A percentile compares a stretch with the other conserved stretches of the same genome.
These are phyloP conservation scores for Pelargonium cotyledonis DNA, from an alignment of 441 rosid species.

Conservation along the genomic window DNA sequence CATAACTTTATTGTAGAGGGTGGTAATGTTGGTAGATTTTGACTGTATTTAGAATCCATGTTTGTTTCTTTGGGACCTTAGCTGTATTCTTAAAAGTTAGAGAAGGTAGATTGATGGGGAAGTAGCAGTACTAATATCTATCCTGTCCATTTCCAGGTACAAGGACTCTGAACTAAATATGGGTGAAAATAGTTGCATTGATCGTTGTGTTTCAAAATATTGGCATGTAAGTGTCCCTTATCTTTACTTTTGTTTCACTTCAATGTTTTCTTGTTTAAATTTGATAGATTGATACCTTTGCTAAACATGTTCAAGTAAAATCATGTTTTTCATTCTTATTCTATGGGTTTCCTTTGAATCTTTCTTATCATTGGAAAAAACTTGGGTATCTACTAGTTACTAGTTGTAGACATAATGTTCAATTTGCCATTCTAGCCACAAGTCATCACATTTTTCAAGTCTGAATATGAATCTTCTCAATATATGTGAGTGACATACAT, in stretches of 20 bases:
- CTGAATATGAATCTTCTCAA: background rate
- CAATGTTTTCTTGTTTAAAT: background rate
- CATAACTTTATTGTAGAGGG: background rate
- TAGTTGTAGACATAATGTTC: background rate
- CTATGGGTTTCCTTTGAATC: too few relatives aligned
- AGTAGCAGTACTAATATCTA: background rate
- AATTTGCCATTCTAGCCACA: background rate
- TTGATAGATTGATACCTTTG: conserved; percentile 1
- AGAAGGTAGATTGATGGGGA: conserved; percentile 3
- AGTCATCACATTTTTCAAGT: background rate
- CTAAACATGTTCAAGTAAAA: background rate
- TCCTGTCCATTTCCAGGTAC: conserved; percentile 44
- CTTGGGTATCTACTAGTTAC: background rate
- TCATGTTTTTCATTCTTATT: too few relatives aligned
- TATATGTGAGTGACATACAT: background rate
- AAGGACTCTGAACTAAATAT: conserved; percentile 88
- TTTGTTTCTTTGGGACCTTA: background rate
- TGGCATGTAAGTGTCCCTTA: conserved; percentile 55
- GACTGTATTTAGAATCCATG: background rate
- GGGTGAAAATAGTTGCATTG: conserved; percentile 99
- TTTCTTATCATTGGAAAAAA: background rate
- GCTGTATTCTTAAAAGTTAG: background rate
- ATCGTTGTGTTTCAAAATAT: conserved; percentile 93
- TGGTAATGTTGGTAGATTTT: background rate
- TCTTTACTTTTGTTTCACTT: background rate